Percentiles rank a stretch among this genome's conserved stretches.
These are phyloP conservation scores for Sphagnum fallax DNA, from an alignment of 228 moss, liverwort and hornwort species.

Conservation along the genomic window DNA sequence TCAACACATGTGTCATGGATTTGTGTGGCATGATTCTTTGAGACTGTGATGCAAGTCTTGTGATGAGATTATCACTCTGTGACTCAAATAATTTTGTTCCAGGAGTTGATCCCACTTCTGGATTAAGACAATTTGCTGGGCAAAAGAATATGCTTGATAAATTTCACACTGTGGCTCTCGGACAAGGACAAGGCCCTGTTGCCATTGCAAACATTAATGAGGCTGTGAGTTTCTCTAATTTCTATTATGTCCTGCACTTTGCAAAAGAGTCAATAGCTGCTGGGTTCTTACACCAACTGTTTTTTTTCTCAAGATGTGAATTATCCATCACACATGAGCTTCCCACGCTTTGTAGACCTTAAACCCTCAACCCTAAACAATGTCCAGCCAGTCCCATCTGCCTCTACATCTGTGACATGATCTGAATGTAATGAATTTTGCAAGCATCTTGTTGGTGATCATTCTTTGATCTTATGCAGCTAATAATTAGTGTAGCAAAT, in stretches of 20 bases:
- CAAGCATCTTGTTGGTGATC: too few relatives aligned
- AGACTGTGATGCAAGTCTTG: not conserved
- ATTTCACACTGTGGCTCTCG: slow-evolving; percentile 67
- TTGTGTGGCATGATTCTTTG: too few relatives aligned
- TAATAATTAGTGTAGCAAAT: too few relatives aligned
- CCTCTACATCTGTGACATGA: too few relatives aligned
- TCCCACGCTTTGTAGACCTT: too few relatives aligned
- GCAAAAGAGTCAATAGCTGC: not conserved
- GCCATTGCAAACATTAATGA: slow-evolving; percentile 63
- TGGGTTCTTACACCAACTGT: not conserved
- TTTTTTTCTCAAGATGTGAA: not conserved
- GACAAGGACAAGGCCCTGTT: slow-evolving; percentile 75
- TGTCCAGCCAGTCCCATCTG: too few relatives aligned
- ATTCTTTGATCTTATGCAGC: too few relatives aligned
- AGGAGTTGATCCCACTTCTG: slow-evolving; percentile 85
- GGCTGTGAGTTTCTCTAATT: slow-evolving; percentile 31
- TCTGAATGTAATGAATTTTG: too few relatives aligned
- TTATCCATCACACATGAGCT: too few relatives aligned
- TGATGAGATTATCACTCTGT: not conserved
- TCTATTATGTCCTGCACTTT: not conserved
- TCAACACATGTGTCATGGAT: too few relatives aligned
- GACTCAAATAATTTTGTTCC: not conserved
- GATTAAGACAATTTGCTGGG: slow-evolving; percentile 64
- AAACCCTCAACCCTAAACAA: too few relatives aligned
- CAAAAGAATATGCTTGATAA: slow-evolving; percentile 51